A percentile compares a stretch with the other conserved stretches of the same genome.
These are phyloP conservation scores for Decorospora gaudefroyi DNA, from an alignment of 2,329 filamentous ascomycete genomes.

Conservation along the genomic window DNA sequence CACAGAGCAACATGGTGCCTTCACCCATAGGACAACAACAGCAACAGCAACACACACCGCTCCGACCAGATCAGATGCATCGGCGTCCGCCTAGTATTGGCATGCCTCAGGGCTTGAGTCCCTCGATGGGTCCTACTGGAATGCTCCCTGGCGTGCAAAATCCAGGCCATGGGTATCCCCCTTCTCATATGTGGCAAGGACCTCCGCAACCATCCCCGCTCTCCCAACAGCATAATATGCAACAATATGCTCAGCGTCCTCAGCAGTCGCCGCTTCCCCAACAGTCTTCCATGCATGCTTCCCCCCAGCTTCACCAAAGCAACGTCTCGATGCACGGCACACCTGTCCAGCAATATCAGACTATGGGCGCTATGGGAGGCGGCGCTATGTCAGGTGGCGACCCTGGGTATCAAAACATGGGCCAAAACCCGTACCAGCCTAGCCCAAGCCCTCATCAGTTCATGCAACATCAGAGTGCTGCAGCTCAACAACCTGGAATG, in stretches of 20 bases:
- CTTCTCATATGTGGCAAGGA: conserved; percentile 56
- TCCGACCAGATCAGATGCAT: conserved; percentile 66
- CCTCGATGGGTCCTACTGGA: conserved; percentile 43
- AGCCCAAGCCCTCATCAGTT: conserved; percentile 54
- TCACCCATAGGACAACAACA: conserved; percentile 73
- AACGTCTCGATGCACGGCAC: conserved; percentile 50
- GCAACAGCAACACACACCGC: conserved; percentile 65
- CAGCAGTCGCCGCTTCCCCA: conserved; percentile 53
- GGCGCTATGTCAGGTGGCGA: conserved; percentile 26
- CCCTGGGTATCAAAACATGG: conserved; percentile 52
- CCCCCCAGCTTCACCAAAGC: conserved; percentile 54
- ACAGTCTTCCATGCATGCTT: conserved; percentile 56
- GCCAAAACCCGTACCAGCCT: conserved; percentile 56
- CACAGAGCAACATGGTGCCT: conserved; percentile 72
- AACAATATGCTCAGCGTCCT: conserved; percentile 51
- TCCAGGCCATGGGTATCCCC: conserved; percentile 53
- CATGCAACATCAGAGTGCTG: conserved; percentile 51
- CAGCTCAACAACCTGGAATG: conserved; percentile 57
- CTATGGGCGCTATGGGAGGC: conserved; percentile 53
- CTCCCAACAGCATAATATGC: conserved; percentile 53
- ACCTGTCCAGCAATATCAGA: conserved; percentile 53
- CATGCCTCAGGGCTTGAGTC: conserved; percentile 13
- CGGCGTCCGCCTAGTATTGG: conserved; percentile 64
- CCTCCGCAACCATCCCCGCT: conserved; percentile 56
- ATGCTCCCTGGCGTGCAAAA: conserved; percentile 51